A percentile compares a stretch with the other conserved stretches of the same genome.
These are phyloP conservation scores for Aphanocladium album DNA, from an alignment of 2,329 filamentous ascomycete genomes.

Conservation along the genomic window DNA sequence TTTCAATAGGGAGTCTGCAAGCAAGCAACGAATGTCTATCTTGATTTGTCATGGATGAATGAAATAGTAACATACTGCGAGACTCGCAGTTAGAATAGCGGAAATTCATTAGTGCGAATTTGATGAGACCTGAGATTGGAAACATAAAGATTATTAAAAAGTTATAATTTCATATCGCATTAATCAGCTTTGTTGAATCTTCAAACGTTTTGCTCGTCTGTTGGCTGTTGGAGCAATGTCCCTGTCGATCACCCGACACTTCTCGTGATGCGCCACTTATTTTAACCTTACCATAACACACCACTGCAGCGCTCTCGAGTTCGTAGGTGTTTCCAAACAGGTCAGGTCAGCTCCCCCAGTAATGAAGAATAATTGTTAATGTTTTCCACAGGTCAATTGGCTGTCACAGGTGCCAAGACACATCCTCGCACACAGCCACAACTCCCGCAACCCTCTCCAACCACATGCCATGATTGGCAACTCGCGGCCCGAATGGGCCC, in stretches of 20 bases:
- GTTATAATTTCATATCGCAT: too few species aligned
- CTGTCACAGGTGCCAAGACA: background rate
- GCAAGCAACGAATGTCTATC: too few species aligned
- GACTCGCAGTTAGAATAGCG: too few species aligned
- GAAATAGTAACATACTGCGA: too few species aligned
- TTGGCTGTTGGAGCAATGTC: background rate
- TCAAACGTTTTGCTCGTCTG: background rate
- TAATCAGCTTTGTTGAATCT: too few species aligned
- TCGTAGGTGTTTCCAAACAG: too few species aligned
- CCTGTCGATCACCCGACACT: background rate
- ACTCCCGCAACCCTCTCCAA: background rate
- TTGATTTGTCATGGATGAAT: too few species aligned
- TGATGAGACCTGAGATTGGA: too few species aligned
- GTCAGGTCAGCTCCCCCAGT: too few species aligned
- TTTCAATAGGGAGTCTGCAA: too few species aligned
- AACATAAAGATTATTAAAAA: too few species aligned
- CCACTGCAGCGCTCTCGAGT: background rate
- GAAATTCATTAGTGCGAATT: too few species aligned
- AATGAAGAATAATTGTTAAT: background rate
- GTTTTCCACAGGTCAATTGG: background rate
- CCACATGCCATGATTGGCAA: conserved; percentile 31
- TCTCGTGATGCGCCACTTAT: background rate
- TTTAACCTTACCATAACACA: background rate
- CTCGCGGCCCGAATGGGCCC: conserved; percentile 33
- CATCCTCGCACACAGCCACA: background rate